Evolutionary conservation across 148 eudicot species (phyloP).

Genomic region (Dianthus caryophyllus): DNA sequence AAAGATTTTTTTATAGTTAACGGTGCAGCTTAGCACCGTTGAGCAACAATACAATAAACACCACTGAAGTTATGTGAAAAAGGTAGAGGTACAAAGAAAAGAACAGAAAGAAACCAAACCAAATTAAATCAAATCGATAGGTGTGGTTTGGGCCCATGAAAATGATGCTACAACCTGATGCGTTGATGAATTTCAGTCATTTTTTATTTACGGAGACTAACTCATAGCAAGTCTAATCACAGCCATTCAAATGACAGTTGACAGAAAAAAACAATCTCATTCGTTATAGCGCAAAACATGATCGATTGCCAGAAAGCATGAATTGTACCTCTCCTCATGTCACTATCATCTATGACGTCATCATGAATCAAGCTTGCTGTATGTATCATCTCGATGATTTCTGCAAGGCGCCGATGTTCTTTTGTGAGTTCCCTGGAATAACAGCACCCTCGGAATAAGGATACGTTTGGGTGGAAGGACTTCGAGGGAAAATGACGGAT

Average conservation of each 20-base stretch:
- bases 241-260: not conserved
- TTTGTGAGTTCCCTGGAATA: slow-evolving; percentile 70
- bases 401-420: slow-evolving; percentile 82
- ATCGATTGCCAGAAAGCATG: not conserved
- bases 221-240: not conserved
- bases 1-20: not conserved
- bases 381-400: slow-evolving; percentile 91
- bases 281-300: not conserved
- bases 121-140: too few relatives aligned
- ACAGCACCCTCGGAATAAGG: slow-evolving; percentile 14
- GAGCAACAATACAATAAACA: too few relatives aligned
- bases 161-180: not conserved
- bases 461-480: too few relatives aligned
- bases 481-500: too few relatives aligned
- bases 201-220: not conserved
- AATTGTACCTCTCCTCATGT: slow-evolving; percentile 75
- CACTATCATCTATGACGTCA: slow-evolving; percentile 89
- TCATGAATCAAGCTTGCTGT: slow-evolving; percentile 95
- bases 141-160: too few relatives aligned
- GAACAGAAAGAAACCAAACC: too few relatives aligned
- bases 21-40: not conserved
- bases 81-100: too few relatives aligned
- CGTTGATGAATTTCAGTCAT: not conserved
- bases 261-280: not conserved
- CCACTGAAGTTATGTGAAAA: too few relatives aligned